Conservation (phyloP, 164 flowering plant genomes). For the Sedum album region DNA sequence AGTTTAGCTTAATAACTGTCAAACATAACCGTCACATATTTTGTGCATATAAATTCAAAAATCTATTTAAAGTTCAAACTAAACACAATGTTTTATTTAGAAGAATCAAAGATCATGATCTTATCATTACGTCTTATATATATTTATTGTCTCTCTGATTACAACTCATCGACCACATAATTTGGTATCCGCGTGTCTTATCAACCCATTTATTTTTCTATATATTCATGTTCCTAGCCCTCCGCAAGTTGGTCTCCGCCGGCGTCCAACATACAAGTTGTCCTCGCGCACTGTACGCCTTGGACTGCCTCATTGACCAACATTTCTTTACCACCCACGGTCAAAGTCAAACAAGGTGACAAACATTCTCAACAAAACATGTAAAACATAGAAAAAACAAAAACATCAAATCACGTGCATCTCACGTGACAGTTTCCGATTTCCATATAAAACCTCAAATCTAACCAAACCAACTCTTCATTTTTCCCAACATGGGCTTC, state of each 20-base stretch:
- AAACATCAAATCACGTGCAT: neutral
- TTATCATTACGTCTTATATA: too few species aligned
- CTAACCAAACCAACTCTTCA: neutral
- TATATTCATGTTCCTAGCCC: neutral
- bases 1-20: too few species aligned
- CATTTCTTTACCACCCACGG: neutral
- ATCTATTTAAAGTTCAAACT: too few species aligned
- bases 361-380: neutral
- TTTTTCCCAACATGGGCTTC: neutral
- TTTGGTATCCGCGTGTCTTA: too few species aligned
- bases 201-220: too few species aligned
- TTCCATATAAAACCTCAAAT: neutral
- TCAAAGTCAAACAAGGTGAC: neutral
- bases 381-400: neutral
- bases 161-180: too few species aligned
- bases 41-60: too few species aligned
- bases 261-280: neutral
- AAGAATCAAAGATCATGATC: too few species aligned
- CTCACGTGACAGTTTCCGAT: neutral
- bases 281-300: neutral
- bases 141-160: too few species aligned
- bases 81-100: too few species aligned
- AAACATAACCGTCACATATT: too few species aligned
- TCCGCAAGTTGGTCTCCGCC: neutral
- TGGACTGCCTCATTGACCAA: neutral